Conservation (phyloP, 2,329 filamentous ascomycete genomes). For the Lecanicillium sp. region DNA sequence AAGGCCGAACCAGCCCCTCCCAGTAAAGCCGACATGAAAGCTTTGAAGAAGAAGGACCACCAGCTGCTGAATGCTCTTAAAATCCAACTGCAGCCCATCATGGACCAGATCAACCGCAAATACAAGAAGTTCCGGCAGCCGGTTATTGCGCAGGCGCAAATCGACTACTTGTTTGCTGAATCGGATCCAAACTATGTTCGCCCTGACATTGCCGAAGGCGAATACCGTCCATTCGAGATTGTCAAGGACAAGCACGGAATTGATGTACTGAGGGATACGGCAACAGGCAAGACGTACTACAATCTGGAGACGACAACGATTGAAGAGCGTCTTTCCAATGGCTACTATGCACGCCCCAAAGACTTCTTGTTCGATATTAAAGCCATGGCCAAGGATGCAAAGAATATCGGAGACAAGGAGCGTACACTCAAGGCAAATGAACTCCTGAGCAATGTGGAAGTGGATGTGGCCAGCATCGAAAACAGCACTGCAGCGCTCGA, state of each 20-base stretch:
- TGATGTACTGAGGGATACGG: constrained; percentile 65
- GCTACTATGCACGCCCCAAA: constrained; percentile 84
- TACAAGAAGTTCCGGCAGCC: constrained; percentile 83
- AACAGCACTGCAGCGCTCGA: constrained; percentile 58
- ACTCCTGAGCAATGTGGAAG: constrained; percentile 85
- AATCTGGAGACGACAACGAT: constrained; percentile 90
- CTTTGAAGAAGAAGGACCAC: constrained; percentile 73
- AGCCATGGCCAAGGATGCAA: constrained; percentile 75
- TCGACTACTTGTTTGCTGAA: constrained; percentile 79
- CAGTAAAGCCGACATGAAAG: constrained; percentile 72
- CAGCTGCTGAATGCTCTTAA: constrained; percentile 81
- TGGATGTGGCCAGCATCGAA: constrained; percentile 76
- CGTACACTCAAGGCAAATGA: constrained; percentile 83
- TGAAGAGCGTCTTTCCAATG: constrained; percentile 92
- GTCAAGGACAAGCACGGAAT: constrained; percentile 72
- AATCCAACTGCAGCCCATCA: constrained; percentile 82
- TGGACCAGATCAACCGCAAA: constrained; percentile 90
- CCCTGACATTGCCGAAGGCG: constrained; percentile 42
- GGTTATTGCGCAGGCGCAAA: constrained; percentile 63
- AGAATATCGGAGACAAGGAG: constrained; percentile 72
- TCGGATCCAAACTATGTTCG: constrained; percentile 64
- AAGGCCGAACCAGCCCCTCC: constrained; percentile 58
- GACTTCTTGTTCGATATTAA: constrained; percentile 88
- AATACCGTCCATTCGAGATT: constrained; percentile 69
- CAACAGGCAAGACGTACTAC: constrained; percentile 81